Base-by-base conservation (phyloP, 352 stramenopile genomes). In the Phytophthora ohioensis region DNA sequence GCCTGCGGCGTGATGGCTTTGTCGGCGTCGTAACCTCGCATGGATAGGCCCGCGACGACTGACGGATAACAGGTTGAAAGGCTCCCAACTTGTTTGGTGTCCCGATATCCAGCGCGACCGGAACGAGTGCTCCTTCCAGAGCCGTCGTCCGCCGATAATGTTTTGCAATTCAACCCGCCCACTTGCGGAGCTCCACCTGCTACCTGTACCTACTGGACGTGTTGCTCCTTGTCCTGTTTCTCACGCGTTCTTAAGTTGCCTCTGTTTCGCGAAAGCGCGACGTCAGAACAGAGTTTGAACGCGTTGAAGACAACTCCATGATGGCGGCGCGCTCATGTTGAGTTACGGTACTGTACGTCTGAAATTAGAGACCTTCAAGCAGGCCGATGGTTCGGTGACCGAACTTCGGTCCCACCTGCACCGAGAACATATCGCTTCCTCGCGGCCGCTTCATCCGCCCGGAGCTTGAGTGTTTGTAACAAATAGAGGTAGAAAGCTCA, bases 31-130 rank as follows among this genome's bases (percentile, higher is more conserved):
- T 71, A 56, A 57, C 58, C 13, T 72, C 56, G 63, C 43, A 54
- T 65, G 68, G 68, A 76, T 72, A 75, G 68, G n/a, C 62, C 52
- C 35, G 39, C 10, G 49, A 15, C 62, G 68, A 60, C 56, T 75
- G 62, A 68, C 60, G 27, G 53, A 70, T 74, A 43, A 66, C 60
- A 74, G 46, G 38, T 59, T 64, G 65, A 68, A 62, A 45, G n/a
- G 36, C 49, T 9, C 34, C 58, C 51, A 39, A 32, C 27, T 43
- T 58, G 10, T 30, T 55, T 11, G 41, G 45, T 5, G 12, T 10
- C 17, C 42, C 15, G 42, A 5, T 42, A 56, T 36, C 17, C 43
- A 54, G 11, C 17, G 13, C 27, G 36, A 15, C 39, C 36, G 39
- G 39, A 59, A 21, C 38, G n/a, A 43, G 30, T n/a, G 5, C 27